Conservation (phyloP, 306 rosid species). For the Delonix regia region DNA sequence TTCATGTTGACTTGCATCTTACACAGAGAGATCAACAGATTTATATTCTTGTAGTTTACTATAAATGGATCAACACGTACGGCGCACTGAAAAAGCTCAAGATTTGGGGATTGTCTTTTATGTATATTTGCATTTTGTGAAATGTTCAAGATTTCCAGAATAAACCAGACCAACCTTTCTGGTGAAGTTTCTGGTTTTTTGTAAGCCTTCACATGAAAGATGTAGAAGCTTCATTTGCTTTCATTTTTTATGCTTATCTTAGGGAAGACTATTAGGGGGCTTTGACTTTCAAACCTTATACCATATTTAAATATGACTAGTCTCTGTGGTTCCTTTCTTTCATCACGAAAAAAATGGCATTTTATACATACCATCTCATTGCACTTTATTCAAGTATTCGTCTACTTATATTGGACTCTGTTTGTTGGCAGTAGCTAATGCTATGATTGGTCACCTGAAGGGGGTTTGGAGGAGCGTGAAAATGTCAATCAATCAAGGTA, state of each 20-base stretch:
- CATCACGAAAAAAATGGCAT: neutral
- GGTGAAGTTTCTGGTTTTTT: neutral
- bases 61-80: neutral
- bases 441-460: slow-evolving; percentile 8
- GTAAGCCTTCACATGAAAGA: neutral
- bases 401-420: neutral
- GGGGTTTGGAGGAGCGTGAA: neutral
- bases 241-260: neutral
- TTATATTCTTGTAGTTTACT: neutral
- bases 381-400: neutral
- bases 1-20: neutral
- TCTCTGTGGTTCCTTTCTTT: neutral
- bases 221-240: neutral
- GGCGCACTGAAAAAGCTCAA: neutral
- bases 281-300: neutral
- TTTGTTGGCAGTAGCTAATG: slow-evolving; percentile 16
- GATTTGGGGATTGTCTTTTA: neutral
- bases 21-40: neutral
- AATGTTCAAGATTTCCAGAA: neutral
- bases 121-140: neutral
- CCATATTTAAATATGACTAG: neutral
- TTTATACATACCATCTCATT: neutral
- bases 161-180: neutral
- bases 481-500: slow-evolving; percentile 1
- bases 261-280: neutral